Evolutionary conservation across 768 basidiomycete genomes (phyloP).

Genomic region (Lenzites betulinus): DNA sequence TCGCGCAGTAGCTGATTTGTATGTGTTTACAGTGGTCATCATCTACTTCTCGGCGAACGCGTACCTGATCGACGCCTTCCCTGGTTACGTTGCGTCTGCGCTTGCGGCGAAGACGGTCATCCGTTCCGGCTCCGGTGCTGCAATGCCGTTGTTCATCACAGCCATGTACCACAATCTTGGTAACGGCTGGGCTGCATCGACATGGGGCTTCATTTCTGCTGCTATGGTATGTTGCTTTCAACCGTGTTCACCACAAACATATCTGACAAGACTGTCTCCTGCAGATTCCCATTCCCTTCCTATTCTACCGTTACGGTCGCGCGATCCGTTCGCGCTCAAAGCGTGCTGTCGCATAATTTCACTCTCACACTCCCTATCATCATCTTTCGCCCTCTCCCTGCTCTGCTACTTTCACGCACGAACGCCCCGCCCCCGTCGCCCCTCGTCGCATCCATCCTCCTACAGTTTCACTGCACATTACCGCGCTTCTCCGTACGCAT

Average conservation of each 20-base stretch:
- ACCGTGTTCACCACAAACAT: not conserved
- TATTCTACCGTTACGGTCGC: conserved; percentile 25
- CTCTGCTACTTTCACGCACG: not conserved
- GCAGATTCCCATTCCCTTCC: conserved; percentile 27
- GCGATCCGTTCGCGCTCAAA: conserved; percentile 26
- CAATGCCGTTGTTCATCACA: conserved; percentile 40
- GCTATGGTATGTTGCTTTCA: conserved; percentile 32
- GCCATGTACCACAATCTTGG: conserved; percentile 44
- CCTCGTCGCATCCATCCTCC: not conserved
- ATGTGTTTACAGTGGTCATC: conserved; percentile 32
- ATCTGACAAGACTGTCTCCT: not conserved
- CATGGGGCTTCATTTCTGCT: conserved; percentile 38
- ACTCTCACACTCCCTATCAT: not conserved
- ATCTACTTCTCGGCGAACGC: conserved; percentile 44
- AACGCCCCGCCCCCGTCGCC: not conserved
- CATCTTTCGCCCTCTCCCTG: not conserved
- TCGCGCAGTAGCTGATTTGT: not conserved
- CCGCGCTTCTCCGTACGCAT: not conserved
- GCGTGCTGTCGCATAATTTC: conserved; percentile 22
- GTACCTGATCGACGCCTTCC: conserved; percentile 44
- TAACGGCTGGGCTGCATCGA: conserved; percentile 41
- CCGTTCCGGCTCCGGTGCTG: conserved; percentile 39
- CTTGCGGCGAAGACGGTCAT: conserved; percentile 43
- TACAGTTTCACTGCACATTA: not conserved
- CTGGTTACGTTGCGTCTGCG: conserved; percentile 41